Base-by-base conservation (phyloP, 179 eudicot genomes). In the Sideroxylon spinosum region DNA sequence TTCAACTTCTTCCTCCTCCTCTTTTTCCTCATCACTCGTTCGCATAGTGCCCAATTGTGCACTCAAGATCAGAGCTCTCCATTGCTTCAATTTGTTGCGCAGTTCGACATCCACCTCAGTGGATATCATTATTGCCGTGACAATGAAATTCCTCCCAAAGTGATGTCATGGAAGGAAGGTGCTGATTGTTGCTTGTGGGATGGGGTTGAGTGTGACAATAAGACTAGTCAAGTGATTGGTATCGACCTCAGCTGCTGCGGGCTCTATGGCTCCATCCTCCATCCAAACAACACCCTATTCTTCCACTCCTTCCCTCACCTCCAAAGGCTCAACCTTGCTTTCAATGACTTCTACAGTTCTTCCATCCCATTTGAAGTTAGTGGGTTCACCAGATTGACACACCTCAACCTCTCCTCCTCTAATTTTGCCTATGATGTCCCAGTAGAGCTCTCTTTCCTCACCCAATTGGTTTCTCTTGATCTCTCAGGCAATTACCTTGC, bases 141-240 rank as follows among this genome's bases (percentile, higher is more conserved):
- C 0, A 19, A 19, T 16, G 7, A 9, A 2, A 16, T 9, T 59
- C 63, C 22, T 59, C 23, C 22, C 7, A 59, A 59, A 16, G 16
- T 59, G 63, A 0, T 6, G 63, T 68, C 75, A 6, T 78, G 74
- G 80, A 48, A 50, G 9, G 46, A 52, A 13, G 25, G 14, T n/a
- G 60, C 52, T 1, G 74, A 84, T 26, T 82, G 83, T 6, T 86
- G 89, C 65, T 28, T 13, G 3, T 84, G 87, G 89, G 89, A 84
- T 0, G 86, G 86, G 62, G 80, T 86, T 5, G 9, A 26, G 55
- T 84, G 86, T 16, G 70, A 81, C 26, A 19, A 59, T 2, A 13
- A 56, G 19, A 69, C 81, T 0, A 81, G 86, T 62, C 78, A 82
- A 61, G 84, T 84, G 52, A 78, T 49, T 3, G 79, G 63, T 6